Percentiles rank a stretch among this genome's conserved stretches.
phyloP scores from a whole-genome alignment of 2,329 filamentous ascomycete species.

The Lasiodiplodia sp. region DNA sequence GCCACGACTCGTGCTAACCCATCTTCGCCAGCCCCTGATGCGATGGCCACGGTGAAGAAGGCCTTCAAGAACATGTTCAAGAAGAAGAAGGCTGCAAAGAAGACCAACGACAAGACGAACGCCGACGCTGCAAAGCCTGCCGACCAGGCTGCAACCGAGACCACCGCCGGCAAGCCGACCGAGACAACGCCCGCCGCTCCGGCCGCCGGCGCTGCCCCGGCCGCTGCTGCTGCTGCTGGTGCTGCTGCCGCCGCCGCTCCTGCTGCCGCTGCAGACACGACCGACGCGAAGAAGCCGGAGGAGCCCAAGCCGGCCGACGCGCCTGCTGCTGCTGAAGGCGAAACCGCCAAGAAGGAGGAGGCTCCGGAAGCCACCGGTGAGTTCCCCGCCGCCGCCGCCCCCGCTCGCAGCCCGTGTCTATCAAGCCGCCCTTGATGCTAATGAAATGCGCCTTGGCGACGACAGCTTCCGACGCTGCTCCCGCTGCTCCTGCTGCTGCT shows the following conservation, averaged over 20 bases:
- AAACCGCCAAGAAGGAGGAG: constrained; percentile 33
- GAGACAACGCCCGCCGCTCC: constrained; percentile 43
- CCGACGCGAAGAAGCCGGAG: constrained; percentile 36
- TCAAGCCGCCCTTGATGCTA: constrained; percentile 7
- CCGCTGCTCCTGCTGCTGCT: constrained; percentile 34
- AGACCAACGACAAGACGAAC: constrained; percentile 32
- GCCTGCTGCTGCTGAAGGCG: constrained; percentile 31
- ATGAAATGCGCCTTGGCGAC: neutral
- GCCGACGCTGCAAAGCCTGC: constrained; percentile 33
- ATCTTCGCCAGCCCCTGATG: constrained; percentile 43
- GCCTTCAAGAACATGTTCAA: constrained; percentile 48
- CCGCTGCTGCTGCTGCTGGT: constrained; percentile 43
- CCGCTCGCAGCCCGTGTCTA: neutral
- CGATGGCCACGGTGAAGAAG: constrained; percentile 47
- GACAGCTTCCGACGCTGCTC: constrained; percentile 27
- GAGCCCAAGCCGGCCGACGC: constrained; percentile 25
- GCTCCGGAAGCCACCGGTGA: constrained; percentile 21
- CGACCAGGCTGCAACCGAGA: constrained; percentile 37
- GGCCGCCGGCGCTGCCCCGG: constrained; percentile 41
- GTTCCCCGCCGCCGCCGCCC: neutral
- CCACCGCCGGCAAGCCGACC: constrained; percentile 41
- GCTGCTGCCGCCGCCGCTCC: constrained; percentile 8
- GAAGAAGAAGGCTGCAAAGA: constrained; percentile 34
- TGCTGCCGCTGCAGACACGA: constrained; percentile 38
- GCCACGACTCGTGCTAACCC: constrained; percentile 13